Evolutionary conservation across 2,329 filamentous ascomycete genomes (phyloP), one percentile per base, ranked within the genome.

Genomic region (Aureobasidium sp.): DNA sequence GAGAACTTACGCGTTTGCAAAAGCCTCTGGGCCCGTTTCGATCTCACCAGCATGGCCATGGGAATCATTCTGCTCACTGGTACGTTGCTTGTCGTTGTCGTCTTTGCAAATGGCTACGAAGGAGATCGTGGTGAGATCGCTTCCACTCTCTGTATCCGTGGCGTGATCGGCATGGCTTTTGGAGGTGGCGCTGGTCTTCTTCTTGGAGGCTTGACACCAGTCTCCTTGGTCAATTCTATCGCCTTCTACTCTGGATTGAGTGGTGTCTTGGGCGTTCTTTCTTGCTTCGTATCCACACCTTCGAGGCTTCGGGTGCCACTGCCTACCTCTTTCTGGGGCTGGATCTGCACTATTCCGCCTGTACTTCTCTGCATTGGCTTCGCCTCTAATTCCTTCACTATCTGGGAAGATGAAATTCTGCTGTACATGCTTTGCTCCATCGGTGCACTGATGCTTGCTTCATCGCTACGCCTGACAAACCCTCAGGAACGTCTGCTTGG

Each of bases 361-460:
- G 68, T 90, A n/a, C 83, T 86, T 57, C 88, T 95, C 64, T 94
- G 90, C n/a, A 74, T 88, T 48, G 91, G 93, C 6, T 98, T 97
- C 67, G 91, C 91, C 0, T 93, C 93, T 3, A 98, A 98, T 70
- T 98, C 93, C 0, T 98, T 90, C 70, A 97, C 91, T 0, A 95
- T 98, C 60, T 98, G 93, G 90, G 93, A 98, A 71, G 93, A 98
- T 64, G 87, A 89, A 12, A 96, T 96, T 53, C 78, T 95, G 4
- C 76, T 95, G 3, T 95, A 95, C 72, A 91, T 97, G 71, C 80
- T 96, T 55, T 82, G 83, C 2, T 93, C 90, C 0, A 96, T 97
- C 65, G 90, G 90, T 25, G 69, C 90, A 6, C 76, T 85, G n/a
- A 81, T 85, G 30, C 79, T 86, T 11, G 70, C 88, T 11, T 83